A percentile compares a stretch with the other conserved stretches of the same genome.
These are phyloP conservation scores for Penstemon davidsonii DNA, from an alignment of 257 asterid genomes.

Conservation along the genomic window DNA sequence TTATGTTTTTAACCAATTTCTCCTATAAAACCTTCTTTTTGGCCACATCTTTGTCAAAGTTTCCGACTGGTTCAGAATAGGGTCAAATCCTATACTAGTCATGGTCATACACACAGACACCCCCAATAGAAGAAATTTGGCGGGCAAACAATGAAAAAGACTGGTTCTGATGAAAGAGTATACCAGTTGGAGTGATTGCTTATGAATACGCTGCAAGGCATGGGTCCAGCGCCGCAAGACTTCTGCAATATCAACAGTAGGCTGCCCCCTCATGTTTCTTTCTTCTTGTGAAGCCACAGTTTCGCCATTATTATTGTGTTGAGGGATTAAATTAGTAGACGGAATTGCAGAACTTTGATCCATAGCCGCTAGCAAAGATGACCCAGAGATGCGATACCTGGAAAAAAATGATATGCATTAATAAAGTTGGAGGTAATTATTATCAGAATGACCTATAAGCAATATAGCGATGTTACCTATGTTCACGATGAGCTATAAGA, in stretches of 20 bases:
- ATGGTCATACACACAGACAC: neutral
- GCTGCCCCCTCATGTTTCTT: conserved; percentile 75
- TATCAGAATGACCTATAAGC: conserved; percentile 19
- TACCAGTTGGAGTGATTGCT: conserved; percentile 90
- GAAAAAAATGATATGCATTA: conserved; percentile 31
- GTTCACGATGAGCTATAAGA: conserved; percentile 99
- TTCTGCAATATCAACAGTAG: conserved; percentile 97
- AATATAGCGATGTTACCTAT: conserved; percentile 54
- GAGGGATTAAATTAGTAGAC: conserved; percentile 48
- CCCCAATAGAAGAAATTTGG: conserved; percentile 11
- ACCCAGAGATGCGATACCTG: conserved; percentile 98
- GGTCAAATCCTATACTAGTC: neutral
- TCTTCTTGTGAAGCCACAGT: conserved; percentile 50
- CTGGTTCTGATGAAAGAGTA: conserved; percentile 28
- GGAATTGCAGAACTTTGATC: conserved; percentile 75
- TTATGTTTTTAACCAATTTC: neutral
- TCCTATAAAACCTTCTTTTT: neutral
- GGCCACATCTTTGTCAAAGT: neutral
- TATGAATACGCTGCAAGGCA: conserved; percentile 97
- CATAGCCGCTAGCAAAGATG: conserved; percentile 92
- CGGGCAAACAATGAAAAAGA: conserved; percentile 19
- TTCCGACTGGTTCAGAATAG: neutral
- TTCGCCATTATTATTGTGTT: conserved; percentile 58
- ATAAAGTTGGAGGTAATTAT: conserved; percentile 16
- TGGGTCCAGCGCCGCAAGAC: conserved; percentile 98